Conservation (phyloP, 228 moss, liverwort and hornwort genomes). For the Sphagnum magellanicum region DNA sequence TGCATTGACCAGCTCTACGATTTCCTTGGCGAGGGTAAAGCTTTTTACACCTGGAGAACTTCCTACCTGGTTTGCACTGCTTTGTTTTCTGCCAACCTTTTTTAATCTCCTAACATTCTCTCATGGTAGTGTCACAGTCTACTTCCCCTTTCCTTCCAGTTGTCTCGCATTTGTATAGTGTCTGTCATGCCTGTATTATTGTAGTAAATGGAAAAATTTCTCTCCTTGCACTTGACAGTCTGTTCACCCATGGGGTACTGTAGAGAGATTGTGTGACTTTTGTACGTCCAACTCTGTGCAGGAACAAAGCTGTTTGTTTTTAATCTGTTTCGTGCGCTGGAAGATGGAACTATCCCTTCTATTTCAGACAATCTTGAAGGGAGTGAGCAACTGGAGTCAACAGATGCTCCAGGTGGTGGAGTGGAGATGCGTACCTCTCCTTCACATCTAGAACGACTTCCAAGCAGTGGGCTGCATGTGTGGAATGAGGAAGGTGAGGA, state of each 20-base stretch:
- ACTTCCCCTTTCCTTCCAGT: no score
- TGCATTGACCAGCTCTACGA: constrained; percentile 87
- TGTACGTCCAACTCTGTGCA: constrained; percentile 10
- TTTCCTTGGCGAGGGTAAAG: constrained; percentile 91
- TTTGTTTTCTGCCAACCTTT: no score
- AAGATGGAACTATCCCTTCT: constrained; percentile 84
- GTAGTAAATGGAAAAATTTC: no score
- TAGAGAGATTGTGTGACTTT: no score
- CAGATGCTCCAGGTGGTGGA: constrained; percentile 39
- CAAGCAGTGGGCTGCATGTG: constrained; percentile 50
- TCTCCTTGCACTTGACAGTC: no score
- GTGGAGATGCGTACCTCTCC: constrained; percentile 32
- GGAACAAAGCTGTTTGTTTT: constrained; percentile 83
- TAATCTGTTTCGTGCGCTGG: constrained; percentile 90
- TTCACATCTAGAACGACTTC: constrained; percentile 69
- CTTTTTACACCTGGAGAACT: no score
- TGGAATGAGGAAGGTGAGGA: constrained; percentile 70
- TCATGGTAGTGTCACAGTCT: no score
- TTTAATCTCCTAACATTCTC: no score
- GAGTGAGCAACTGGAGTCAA: constrained; percentile 53
- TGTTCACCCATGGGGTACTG: no score
- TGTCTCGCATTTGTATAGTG: no score
- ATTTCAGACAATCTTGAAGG: constrained; percentile 83
- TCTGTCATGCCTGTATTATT: no score
- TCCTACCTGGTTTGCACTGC: no score